These are phyloP conservation scores for Rhododendron ferrugineum DNA, from an alignment of 148 eudicot species.

Conservation along the genomic window DNA sequence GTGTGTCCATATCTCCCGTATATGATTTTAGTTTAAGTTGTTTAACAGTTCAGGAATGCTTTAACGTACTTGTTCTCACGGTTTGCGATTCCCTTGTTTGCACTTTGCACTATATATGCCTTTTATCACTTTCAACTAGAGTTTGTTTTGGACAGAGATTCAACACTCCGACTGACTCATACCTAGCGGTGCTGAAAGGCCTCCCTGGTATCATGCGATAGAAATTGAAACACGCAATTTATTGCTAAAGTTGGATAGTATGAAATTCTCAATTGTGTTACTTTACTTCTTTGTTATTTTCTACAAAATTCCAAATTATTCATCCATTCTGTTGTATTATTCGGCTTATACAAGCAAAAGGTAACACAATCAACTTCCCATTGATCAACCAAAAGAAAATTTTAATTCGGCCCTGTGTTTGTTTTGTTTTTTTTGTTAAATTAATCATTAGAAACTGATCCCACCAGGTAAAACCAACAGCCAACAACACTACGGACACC, in stretches of 20 bases:
- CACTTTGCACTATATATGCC: not conserved
- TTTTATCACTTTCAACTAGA: not conserved
- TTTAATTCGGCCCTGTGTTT: not conserved
- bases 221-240: not conserved
- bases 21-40: not conserved
- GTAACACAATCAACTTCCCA: not conserved
- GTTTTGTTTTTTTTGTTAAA: not conserved
- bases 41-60: not conserved
- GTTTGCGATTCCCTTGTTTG: not conserved
- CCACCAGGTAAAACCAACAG: not conserved
- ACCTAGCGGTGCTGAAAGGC: not conserved
- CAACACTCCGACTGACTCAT: not conserved
- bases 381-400: not conserved
- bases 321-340: not conserved
- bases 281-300: not conserved
- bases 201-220: not conserved
- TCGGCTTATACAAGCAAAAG: not conserved
- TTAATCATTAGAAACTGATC: not conserved
- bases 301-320: not conserved
- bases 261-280: not conserved
- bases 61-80: not conserved
- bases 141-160: not conserved
- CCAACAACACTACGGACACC: not conserved
- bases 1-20: conserved; percentile 34
- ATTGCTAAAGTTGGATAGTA: not conserved